Conservation (phyloP, 1,139 yeast genomes). For the Magnusiomyces clavatus region DNA sequence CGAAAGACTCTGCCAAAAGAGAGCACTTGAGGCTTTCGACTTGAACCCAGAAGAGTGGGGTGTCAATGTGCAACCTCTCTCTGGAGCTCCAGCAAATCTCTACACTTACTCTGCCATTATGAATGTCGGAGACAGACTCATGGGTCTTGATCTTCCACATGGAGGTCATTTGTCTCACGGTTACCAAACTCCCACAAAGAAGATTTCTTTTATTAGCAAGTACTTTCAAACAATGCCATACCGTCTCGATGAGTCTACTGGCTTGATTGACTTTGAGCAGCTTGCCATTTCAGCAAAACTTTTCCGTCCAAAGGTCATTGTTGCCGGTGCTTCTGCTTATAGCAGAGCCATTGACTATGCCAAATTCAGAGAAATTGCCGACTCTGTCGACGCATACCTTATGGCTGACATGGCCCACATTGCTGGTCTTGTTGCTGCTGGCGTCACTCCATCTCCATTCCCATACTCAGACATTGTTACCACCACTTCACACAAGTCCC, state of each 20-base stretch:
- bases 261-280: constrained; percentile 90
- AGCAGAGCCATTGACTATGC: constrained; percentile 91
- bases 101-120: constrained; percentile 92
- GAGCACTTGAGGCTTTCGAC: constrained; percentile 85
- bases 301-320: constrained; percentile 91
- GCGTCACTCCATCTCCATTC: constrained; percentile 93
- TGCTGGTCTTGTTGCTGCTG: constrained; percentile 93
- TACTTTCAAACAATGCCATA: constrained; percentile 98
- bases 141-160: constrained; percentile 96
- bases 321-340: constrained; percentile 98
- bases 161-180: constrained; percentile 99
- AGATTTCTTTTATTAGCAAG: constrained; percentile 91
- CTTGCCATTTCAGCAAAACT: constrained; percentile 82
- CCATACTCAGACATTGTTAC: constrained; percentile 96
- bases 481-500: constrained; percentile 95
- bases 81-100: constrained; percentile 96
- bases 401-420: constrained; percentile 98
- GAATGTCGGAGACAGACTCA: constrained; percentile 90
- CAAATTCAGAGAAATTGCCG: constrained; percentile 95
- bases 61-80: constrained; percentile 90
- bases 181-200: constrained; percentile 91
- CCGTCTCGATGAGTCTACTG: constrained; percentile 85
- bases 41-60: constrained; percentile 88
- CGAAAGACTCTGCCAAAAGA: constrained; percentile 82
- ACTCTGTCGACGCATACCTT: constrained; percentile 91